Conservation (phyloP, 257 asterid species). For the Petrea volubilis region DNA sequence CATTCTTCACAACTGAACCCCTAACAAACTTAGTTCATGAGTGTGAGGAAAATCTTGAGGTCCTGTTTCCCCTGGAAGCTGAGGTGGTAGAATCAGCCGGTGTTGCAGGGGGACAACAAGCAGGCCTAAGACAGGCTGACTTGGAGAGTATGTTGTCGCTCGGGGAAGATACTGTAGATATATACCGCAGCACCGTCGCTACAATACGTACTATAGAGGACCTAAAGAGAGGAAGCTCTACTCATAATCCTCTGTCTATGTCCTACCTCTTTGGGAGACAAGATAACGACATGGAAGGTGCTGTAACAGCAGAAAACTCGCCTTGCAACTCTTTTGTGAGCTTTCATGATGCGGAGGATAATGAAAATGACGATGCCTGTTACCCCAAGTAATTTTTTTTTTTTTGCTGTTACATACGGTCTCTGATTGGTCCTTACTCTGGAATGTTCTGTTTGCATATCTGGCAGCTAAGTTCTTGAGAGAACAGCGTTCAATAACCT, state of each 20-base stretch:
- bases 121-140: constrained; percentile 21
- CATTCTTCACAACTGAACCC: constrained; percentile 82
- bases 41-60: constrained; percentile 83
- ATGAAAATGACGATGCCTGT: constrained; percentile 27
- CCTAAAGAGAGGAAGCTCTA: constrained; percentile 69
- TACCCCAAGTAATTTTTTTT: constrained; percentile 31
- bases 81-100: constrained; percentile 62
- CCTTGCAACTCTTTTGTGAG: constrained; percentile 35
- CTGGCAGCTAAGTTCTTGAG: constrained; percentile 3
- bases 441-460: not conserved
- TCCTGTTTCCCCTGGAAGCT: constrained; percentile 70
- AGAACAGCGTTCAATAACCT: constrained; percentile 18
- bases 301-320: constrained; percentile 63
- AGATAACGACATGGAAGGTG: constrained; percentile 49
- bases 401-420: too few relatives aligned
- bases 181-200: constrained; percentile 70
- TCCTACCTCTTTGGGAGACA: constrained; percentile 55
- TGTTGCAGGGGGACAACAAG: constrained; percentile 18
- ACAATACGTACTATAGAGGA: constrained; percentile 74
- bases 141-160: constrained; percentile 33
- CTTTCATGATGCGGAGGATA: constrained; percentile 36
- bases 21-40: constrained; percentile 68
- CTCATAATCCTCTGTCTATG: constrained; percentile 69
- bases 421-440: not conserved
- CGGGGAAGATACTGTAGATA: constrained; percentile 60